Evolutionary conservation across 257 asterid species (phyloP).

Genomic region (Rubia yunnanensis): DNA sequence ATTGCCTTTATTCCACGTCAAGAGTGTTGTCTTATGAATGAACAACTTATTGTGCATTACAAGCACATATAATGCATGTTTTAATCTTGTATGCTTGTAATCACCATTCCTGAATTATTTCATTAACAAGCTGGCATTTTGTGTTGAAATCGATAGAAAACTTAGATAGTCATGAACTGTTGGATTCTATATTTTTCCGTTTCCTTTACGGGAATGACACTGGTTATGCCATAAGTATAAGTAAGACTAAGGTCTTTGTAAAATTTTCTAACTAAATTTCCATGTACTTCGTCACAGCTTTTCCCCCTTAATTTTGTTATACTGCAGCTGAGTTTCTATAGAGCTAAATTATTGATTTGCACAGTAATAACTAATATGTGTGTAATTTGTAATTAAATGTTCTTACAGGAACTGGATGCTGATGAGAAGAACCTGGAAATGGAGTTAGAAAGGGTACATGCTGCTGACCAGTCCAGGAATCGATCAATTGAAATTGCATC

Average conservation of each 20-base stretch:
- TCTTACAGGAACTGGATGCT: conserved; percentile 52
- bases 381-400: not conserved
- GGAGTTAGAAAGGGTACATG: conserved; percentile 40
- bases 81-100: not conserved
- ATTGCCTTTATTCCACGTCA: too few relatives aligned
- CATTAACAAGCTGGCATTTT: not conserved
- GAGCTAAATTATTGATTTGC: not conserved
- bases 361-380: not conserved
- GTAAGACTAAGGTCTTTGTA: not conserved
- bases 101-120: not conserved
- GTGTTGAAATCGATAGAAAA: not conserved
- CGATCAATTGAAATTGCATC: conserved; percentile 25
- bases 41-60: not conserved
- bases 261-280: not conserved
- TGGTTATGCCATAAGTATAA: too few relatives aligned
- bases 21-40: not conserved
- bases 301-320: not conserved
- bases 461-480: conserved; percentile 30
- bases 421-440: conserved; percentile 46
- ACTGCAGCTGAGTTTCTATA: not conserved
- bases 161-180: not conserved
- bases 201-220: not conserved
- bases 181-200: not conserved
- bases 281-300: not conserved
- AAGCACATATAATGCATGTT: not conserved